phyloP scores from a whole-genome alignment of 257 asterid genomes.

The Solanum etuberosum region DNA sequence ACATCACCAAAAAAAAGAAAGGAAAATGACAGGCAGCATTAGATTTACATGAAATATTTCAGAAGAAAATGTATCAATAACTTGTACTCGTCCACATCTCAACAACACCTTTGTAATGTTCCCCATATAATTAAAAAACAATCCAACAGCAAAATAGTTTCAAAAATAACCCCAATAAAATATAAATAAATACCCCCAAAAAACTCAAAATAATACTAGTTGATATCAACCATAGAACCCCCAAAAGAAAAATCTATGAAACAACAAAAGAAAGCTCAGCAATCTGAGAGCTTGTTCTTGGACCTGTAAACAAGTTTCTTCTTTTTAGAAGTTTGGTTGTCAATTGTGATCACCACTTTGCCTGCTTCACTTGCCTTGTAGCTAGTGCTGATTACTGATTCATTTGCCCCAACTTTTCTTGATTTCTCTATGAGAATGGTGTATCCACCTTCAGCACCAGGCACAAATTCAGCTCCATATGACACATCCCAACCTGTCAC shows the following conservation, averaged over 20 bases:
- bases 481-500: slow-evolving; percentile 78
- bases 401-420: slow-evolving; percentile 58
- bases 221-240: slow-evolving; percentile 18
- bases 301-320: slow-evolving; percentile 86
- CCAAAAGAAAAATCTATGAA: slow-evolving; percentile 28
- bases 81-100: slow-evolving; percentile 8
- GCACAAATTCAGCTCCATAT: slow-evolving; percentile 85
- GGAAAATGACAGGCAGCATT: slow-evolving; percentile 2
- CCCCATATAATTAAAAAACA: slow-evolving; percentile 28
- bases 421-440: slow-evolving; percentile 71
- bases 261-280: slow-evolving; percentile 20
- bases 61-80: slow-evolving; percentile 22
- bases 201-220: slow-evolving; percentile 22
- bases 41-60: slow-evolving; percentile 17
- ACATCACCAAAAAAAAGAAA: slow-evolving; percentile 4
- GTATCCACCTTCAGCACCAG: slow-evolving; percentile 69
- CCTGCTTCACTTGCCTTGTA: slow-evolving; percentile 64
- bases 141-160: slow-evolving; percentile 8
- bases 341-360: slow-evolving; percentile 69
- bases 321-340: slow-evolving; percentile 82
- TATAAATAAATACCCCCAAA: slow-evolving; percentile 21
- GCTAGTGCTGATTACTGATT: slow-evolving; percentile 50
- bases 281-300: slow-evolving; percentile 65
- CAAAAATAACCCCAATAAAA: slow-evolving; percentile 18
- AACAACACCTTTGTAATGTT: slow-evolving; percentile 6